Percentiles rank a stretch among this genome's conserved stretches.
Conservation (phyloP, 129 eudicot genomes). For the carrot (Daucus carota) region DNA sequence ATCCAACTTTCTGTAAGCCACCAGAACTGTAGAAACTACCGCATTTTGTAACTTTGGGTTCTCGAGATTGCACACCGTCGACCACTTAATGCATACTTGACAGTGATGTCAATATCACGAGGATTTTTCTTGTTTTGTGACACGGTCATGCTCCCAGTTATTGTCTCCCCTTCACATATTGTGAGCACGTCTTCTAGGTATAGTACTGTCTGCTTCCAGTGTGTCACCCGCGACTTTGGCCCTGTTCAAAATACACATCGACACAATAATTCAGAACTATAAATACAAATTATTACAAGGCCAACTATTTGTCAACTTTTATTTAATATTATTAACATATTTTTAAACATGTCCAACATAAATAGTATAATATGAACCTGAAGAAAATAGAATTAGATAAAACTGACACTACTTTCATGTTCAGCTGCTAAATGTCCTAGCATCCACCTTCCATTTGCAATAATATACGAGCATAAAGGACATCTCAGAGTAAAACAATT, state of each 20-base stretch:
- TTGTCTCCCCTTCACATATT: constrained; percentile 72
- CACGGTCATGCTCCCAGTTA: constrained; percentile 63
- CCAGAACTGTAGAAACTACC: constrained; percentile 22
- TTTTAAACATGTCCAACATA: not conserved
- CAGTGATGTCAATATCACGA: constrained; percentile 70
- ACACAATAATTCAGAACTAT: not conserved
- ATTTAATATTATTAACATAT: not conserved
- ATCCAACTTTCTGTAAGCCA: not conserved
- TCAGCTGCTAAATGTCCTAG: not conserved
- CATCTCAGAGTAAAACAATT: not conserved
- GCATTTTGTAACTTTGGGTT: constrained; percentile 74
- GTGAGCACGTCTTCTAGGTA: constrained; percentile 83
- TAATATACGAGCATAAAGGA: not conserved
- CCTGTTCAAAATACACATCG: constrained; percentile 32
- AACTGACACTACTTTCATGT: not conserved
- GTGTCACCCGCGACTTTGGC: constrained; percentile 79
- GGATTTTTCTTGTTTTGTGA: constrained; percentile 88
- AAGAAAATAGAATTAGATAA: not conserved
- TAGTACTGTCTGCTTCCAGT: constrained; percentile 92
- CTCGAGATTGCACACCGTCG: constrained; percentile 50
- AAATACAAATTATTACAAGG: not conserved
- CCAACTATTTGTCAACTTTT: not conserved
- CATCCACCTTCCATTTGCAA: not conserved
- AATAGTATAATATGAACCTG: not conserved
- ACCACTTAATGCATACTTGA: constrained; percentile 72